Conservation (phyloP, 176 grass and related monocot genomes). For the Lolium multiflorum region DNA sequence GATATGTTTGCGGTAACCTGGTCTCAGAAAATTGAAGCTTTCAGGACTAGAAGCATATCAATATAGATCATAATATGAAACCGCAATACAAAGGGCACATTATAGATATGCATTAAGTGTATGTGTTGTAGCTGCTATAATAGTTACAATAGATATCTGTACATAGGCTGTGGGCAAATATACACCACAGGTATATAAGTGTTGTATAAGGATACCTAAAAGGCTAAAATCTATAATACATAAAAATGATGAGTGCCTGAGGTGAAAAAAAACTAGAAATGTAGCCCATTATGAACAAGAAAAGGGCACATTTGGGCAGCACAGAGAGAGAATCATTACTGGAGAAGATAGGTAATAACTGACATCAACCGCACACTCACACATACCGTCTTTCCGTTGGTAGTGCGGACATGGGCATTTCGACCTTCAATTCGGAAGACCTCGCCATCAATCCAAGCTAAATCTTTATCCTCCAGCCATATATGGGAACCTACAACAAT, state of each 20-base stretch:
- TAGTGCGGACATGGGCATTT: conserved; percentile 71
- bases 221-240: not conserved
- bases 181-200: not conserved
- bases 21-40: conserved; percentile 33
- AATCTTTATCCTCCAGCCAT: conserved; percentile 81
- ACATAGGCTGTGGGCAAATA: not conserved
- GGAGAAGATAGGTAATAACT: not conserved
- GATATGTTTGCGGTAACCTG: conserved; percentile 76
- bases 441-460: conserved; percentile 93
- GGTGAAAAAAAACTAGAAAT: not conserved
- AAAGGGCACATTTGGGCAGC: not conserved
- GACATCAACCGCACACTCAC: not conserved
- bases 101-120: not conserved
- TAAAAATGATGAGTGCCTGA: not conserved
- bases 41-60: not conserved
- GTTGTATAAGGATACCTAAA: conserved; percentile 18
- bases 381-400: conserved; percentile 85
- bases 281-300: conserved; percentile 12
- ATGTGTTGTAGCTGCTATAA: not conserved
- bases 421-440: conserved; percentile 73
- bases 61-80: conserved; percentile 22
- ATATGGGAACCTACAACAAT: conserved; percentile 88
- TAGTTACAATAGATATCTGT: not conserved
- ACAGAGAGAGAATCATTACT: conserved; percentile 19
- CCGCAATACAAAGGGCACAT: conserved; percentile 20